Conservation (phyloP, 73 alveolate genomes). For the Blepharisma stoltei region DNA sequence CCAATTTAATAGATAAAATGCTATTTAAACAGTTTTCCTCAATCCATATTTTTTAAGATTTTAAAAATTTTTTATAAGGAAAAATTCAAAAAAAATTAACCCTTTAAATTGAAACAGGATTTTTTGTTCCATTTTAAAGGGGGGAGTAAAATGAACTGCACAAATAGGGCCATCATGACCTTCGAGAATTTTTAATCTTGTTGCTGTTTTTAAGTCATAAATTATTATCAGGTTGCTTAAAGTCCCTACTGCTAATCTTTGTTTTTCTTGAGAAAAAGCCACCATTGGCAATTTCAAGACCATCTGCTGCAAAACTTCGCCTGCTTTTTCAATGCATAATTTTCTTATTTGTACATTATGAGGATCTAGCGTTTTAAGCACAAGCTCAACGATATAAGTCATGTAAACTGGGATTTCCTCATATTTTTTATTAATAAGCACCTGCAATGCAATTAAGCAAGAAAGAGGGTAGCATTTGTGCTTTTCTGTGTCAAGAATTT, state of each 20-base stretch:
- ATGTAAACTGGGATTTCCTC: background rate
- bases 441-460: background rate
- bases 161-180: constrained; percentile 82
- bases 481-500: background rate
- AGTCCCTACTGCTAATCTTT: constrained; percentile 90
- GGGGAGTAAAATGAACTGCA: constrained; percentile 68
- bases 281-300: constrained; percentile 81
- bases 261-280: constrained; percentile 79
- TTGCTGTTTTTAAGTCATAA: constrained; percentile 84
- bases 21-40: too few species aligned
- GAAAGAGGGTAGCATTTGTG: background rate
- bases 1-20: too few species aligned
- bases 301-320: background rate
- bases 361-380: background rate
- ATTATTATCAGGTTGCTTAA: constrained; percentile 78
- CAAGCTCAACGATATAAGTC: constrained; percentile 14
- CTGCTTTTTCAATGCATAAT: constrained; percentile 6
- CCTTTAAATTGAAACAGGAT: too few species aligned
- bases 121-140: too few species aligned
- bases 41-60: too few species aligned
- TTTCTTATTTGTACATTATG: background rate
- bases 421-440: background rate
- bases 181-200: constrained; percentile 77
- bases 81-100: too few species aligned
- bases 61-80: too few species aligned